Evolutionary conservation across 2,329 filamentous ascomycete species (phyloP).

Genomic region (Fusarium sp.): DNA sequence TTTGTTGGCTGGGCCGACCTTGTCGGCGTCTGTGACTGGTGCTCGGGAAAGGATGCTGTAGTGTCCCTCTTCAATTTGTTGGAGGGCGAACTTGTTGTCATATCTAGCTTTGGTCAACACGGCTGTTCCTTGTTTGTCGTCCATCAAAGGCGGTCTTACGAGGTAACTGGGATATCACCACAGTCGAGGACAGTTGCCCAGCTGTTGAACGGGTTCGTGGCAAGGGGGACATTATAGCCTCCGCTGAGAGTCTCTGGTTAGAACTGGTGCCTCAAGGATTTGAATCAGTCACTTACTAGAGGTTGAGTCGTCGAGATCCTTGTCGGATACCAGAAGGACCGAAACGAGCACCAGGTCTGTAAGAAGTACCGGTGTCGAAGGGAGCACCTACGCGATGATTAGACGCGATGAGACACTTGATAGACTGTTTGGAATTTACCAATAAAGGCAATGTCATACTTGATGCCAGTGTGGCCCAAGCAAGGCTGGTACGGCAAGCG

Average conservation of each 20-base stretch:
- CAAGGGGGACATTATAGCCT: slow-evolving; percentile 84
- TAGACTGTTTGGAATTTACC: slow-evolving; percentile 55
- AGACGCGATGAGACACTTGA: slow-evolving; percentile 13
- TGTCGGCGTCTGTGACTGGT: slow-evolving; percentile 73
- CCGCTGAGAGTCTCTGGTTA: slow-evolving; percentile 62
- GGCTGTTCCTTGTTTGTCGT: accelerated
- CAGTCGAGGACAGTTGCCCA: slow-evolving; percentile 85
- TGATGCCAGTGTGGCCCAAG: slow-evolving; percentile 71
- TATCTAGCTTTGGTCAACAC: slow-evolving; percentile 60
- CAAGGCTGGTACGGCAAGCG: slow-evolving; percentile 81
- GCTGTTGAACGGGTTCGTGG: slow-evolving; percentile 81
- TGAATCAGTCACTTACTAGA: slow-evolving; percentile 71
- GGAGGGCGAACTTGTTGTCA: slow-evolving; percentile 82
- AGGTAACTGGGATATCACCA: slow-evolving; percentile 85
- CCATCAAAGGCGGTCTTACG: slow-evolving; percentile 58
- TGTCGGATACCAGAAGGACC: slow-evolving; percentile 86
- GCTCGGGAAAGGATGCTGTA: slow-evolving; percentile 75
- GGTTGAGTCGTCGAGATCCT: slow-evolving; percentile 84
- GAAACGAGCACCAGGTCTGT: slow-evolving; percentile 84
- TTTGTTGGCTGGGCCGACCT: slow-evolving; percentile 72
- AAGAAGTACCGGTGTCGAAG: slow-evolving; percentile 87
- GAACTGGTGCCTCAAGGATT: neutral
- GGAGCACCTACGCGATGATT: slow-evolving; percentile 68
- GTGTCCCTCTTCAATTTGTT: slow-evolving; percentile 88
- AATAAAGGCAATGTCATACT: slow-evolving; percentile 87